phyloP scores from a whole-genome alignment of 345 rosid species.

The Geranium rotundifolium region DNA sequence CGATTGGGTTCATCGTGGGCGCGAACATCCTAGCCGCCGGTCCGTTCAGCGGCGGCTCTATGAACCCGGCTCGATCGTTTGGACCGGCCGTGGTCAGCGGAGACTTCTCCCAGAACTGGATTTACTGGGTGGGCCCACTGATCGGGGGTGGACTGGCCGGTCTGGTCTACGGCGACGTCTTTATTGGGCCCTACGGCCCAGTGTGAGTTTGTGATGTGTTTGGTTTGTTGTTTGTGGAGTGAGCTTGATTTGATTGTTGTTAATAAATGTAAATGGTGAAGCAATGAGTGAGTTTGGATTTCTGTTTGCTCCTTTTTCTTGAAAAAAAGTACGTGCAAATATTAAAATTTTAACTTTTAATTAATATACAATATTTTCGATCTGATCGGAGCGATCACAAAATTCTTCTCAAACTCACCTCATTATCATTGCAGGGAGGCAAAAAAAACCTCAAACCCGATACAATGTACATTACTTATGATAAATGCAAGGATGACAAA shows the following conservation, averaged over 20 bases:
- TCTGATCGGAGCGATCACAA: no score
- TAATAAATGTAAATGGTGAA: background rate
- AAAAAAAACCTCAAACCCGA: no score
- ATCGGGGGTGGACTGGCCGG: conserved; percentile 86
- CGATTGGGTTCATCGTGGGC: conserved; percentile 86
- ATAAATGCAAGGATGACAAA: no score
- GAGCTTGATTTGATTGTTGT: conserved; percentile 7
- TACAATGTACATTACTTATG: no score
- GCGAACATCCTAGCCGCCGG: conserved; percentile 93
- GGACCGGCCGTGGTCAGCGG: conserved; percentile 81
- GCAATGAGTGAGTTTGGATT: background rate
- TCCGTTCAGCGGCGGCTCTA: conserved; percentile 86
- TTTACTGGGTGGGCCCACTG: conserved; percentile 78
- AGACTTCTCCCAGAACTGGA: conserved; percentile 55
- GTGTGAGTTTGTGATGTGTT: conserved; percentile 14
- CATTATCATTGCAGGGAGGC: no score
- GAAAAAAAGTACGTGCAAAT: no score
- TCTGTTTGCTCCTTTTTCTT: background rate
- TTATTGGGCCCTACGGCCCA: conserved; percentile 45
- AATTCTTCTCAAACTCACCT: no score
- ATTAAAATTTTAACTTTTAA: no score
- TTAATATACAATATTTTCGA: no score
- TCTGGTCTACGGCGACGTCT: conserved; percentile 59
- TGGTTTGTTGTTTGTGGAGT: conserved; percentile 1
- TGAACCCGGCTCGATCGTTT: conserved; percentile 87